Percentiles rank a stretch among this genome's conserved stretches.
phyloP scores from a whole-genome alignment of 2,329 filamentous ascomycete species.

The Penicillium oxalicum region DNA sequence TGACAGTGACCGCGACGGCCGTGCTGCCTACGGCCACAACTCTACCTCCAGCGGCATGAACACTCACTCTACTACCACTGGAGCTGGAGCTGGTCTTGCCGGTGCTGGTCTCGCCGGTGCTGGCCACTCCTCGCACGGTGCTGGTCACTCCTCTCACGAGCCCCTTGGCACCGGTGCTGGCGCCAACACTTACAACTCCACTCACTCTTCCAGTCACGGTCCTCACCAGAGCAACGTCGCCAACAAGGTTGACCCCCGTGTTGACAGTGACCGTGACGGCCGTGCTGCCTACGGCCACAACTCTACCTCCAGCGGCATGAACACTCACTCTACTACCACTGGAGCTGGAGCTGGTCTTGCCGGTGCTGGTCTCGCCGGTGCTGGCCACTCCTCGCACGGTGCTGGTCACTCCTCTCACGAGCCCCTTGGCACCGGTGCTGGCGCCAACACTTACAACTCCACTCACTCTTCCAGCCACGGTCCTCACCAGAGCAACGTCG shows the following conservation, averaged over 20 bases:
- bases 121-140: too few species aligned
- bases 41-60: background rate
- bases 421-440: too few species aligned
- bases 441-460: background rate
- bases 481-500: constrained; percentile 12
- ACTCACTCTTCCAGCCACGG: constrained; percentile 13
- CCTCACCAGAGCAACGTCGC: constrained; percentile 9
- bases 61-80: constrained; percentile 2
- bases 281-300: constrained; percentile 1
- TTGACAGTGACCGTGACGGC: constrained; percentile 6
- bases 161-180: background rate
- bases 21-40: background rate
- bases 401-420: too few species aligned
- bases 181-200: constrained; percentile 7
- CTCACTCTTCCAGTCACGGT: constrained; percentile 5
- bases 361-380: too few species aligned
- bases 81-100: too few species aligned
- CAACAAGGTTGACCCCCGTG: constrained; percentile 8
- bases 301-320: background rate
- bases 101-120: too few species aligned
- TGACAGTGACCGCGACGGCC: constrained; percentile 6
- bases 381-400: too few species aligned
- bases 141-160: background rate
- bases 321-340: background rate
- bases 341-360: background rate